phyloP scores from a whole-genome alignment of 2,329 filamentous ascomycete species.

The Furcasterigmium furcatum region DNA sequence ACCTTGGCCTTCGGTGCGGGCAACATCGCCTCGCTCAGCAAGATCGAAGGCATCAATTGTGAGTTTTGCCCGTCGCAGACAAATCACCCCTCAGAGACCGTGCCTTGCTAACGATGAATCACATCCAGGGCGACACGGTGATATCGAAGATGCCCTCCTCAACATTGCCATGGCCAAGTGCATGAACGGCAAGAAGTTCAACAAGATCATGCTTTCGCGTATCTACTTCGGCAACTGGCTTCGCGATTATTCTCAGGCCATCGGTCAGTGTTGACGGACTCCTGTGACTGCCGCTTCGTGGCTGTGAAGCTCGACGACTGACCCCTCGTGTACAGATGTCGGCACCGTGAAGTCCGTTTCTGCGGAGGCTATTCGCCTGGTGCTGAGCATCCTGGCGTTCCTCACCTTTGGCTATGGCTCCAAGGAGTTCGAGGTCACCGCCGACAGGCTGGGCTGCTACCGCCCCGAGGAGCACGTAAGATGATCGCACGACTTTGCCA shows the following conservation, averaged over 20 bases:
- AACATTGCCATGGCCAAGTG: constrained; percentile 58
- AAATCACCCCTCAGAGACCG: background rate
- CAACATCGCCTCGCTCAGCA: constrained; percentile 79
- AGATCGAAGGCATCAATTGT: constrained; percentile 83
- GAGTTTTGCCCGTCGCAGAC: constrained; percentile 21
- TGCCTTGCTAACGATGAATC: too few species aligned
- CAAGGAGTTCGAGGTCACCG: constrained; percentile 81
- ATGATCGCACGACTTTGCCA: background rate
- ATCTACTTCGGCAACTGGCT: constrained; percentile 92
- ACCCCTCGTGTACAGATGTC: constrained; percentile 58
- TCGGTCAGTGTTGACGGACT: constrained; percentile 34
- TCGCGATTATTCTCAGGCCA: constrained; percentile 87
- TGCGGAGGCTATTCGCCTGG: constrained; percentile 83
- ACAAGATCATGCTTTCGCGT: constrained; percentile 81
- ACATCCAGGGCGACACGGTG: constrained; percentile 70
- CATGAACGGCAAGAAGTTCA: constrained; percentile 71
- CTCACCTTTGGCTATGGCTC: constrained; percentile 83
- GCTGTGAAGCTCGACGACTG: background rate
- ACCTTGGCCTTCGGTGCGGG: constrained; percentile 81
- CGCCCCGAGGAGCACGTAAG: constrained; percentile 68
- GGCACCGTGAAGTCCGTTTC: constrained; percentile 89
- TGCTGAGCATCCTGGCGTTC: constrained; percentile 87
- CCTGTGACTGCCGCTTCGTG: background rate
- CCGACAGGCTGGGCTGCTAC: constrained; percentile 76
- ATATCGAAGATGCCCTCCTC: constrained; percentile 89